A percentile compares a stretch with the other conserved stretches of the same genome.
Conservation (phyloP, 108 stramenopile genomes). For the Pseudonitzschia delicatissima region DNA sequence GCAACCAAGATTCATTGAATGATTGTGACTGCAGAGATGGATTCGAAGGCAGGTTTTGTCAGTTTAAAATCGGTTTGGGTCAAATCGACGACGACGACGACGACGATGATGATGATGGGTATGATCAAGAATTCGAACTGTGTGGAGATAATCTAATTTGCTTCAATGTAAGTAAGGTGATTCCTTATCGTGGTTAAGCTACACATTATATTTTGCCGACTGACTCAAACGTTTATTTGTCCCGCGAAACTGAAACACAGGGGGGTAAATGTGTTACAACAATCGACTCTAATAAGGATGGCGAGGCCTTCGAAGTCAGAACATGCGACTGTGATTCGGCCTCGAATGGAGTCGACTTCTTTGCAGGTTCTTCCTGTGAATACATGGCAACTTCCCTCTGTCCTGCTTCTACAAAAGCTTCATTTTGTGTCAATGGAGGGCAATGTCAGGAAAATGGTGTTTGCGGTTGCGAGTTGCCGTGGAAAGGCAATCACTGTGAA, state of each 20-base stretch:
- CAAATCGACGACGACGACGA: not conserved
- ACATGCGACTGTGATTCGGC: slow-evolving; percentile 35
- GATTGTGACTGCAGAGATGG: slow-evolving; percentile 38
- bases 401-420: slow-evolving; percentile 4
- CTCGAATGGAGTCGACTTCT: slow-evolving; percentile 7
- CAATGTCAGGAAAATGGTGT: slow-evolving; percentile 14
- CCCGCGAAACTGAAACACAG: not conserved
- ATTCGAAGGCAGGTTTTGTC: slow-evolving; percentile 35
- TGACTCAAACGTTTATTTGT: not conserved
- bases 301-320: not conserved
- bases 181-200: not conserved
- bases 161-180: slow-evolving; percentile 24
- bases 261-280: slow-evolving; percentile 25
- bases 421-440: slow-evolving; percentile 32
- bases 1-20: slow-evolving; percentile 1
- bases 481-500: slow-evolving; percentile 26
- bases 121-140: not conserved
- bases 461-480: slow-evolving; percentile 21
- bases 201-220: not conserved
- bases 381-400: slow-evolving; percentile 27
- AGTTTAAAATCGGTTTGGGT: slow-evolving; percentile 11
- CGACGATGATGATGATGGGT: not conserved
- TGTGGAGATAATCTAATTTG: slow-evolving; percentile 30
- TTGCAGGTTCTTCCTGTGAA: slow-evolving; percentile 27
- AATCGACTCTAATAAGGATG: not conserved